Evolutionary conservation across 1,284 basidiomycete genomes (phyloP).

Genomic region (Austroboletus niveus): DNA sequence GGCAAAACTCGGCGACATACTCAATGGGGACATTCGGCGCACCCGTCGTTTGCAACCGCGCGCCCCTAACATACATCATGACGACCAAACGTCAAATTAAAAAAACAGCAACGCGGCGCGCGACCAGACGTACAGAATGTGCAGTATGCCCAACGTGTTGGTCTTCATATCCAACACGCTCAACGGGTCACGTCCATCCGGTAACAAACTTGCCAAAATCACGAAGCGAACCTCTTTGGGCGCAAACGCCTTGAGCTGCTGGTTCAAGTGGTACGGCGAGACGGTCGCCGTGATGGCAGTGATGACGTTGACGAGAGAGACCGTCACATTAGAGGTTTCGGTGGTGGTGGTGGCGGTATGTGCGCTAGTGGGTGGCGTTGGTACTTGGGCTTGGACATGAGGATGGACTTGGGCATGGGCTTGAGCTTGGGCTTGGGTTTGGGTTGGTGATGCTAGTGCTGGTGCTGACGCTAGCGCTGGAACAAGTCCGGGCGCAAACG

Average conservation of each 20-base stretch:
- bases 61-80: constrained; percentile 42
- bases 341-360: background rate
- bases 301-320: constrained; percentile 43
- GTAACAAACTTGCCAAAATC: constrained; percentile 46
- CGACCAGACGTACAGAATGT: constrained; percentile 58
- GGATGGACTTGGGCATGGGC: too few relatives aligned
- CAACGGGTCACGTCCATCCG: constrained; percentile 62
- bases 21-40: constrained; percentile 35
- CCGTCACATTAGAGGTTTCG: background rate
- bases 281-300: constrained; percentile 44
- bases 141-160: constrained; percentile 64
- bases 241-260: constrained; percentile 40
- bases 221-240: constrained; percentile 48
- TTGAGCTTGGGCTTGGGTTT: too few relatives aligned
- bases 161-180: constrained; percentile 48
- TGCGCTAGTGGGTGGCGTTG: background rate
- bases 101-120: background rate
- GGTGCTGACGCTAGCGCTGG: background rate
- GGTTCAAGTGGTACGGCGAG: constrained; percentile 37
- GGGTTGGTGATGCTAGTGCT: background rate
- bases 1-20: constrained; percentile 57
- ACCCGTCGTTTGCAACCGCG: constrained; percentile 44
- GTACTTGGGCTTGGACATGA: background rate
- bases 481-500: background rate
- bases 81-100: background rate